These are phyloP conservation scores for Cercophora newfieldiana DNA, from an alignment of 495 filamentous ascomycete species.

Conservation along the genomic window DNA sequence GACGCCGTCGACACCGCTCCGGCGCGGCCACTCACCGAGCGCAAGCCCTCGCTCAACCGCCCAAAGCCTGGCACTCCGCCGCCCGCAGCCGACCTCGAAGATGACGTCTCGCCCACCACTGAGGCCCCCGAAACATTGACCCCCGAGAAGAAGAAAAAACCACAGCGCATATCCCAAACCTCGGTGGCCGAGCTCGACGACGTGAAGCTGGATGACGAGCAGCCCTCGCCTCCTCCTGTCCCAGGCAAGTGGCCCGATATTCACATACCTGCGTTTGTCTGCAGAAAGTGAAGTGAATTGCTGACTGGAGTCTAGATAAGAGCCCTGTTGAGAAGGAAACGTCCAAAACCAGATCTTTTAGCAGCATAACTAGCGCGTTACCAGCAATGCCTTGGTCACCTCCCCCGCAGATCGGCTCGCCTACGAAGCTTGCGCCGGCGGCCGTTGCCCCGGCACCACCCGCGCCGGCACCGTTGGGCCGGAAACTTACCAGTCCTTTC, in stretches of 20 bases:
- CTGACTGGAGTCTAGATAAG: slow-evolving; percentile 25
- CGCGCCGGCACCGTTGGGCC: slow-evolving; percentile 45
- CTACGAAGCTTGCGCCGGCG: slow-evolving; percentile 35
- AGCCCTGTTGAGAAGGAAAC: slow-evolving; percentile 28
- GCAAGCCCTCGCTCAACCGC: slow-evolving; percentile 46
- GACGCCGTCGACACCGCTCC: slow-evolving; percentile 66
- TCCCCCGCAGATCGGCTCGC: slow-evolving; percentile 37
- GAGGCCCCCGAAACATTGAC: slow-evolving; percentile 16
- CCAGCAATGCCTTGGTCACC: slow-evolving; percentile 60
- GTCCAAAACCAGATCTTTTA: slow-evolving; percentile 46
- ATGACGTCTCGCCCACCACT: slow-evolving; percentile 33
- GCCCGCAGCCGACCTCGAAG: slow-evolving; percentile 24
- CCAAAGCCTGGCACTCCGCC: slow-evolving; percentile 22
- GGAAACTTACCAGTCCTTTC: slow-evolving; percentile 79
- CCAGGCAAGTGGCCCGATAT: slow-evolving; percentile 21
- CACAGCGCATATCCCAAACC: slow-evolving; percentile 62
- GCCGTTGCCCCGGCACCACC: slow-evolving; percentile 37
- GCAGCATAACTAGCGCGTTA: slow-evolving; percentile 46
- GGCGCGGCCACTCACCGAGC: slow-evolving; percentile 49
- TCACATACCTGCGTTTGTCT: slow-evolving; percentile 20
- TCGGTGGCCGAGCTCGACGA: slow-evolving; percentile 60
- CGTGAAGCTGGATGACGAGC: slow-evolving; percentile 64
- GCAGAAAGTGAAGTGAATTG: slow-evolving; percentile 21
- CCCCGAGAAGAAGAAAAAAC: slow-evolving; percentile 43
- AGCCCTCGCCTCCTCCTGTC: slow-evolving; percentile 13